Conservation (phyloP, 192 early-diverging fungal species). For the Entomortierella chlamydospora region DNA sequence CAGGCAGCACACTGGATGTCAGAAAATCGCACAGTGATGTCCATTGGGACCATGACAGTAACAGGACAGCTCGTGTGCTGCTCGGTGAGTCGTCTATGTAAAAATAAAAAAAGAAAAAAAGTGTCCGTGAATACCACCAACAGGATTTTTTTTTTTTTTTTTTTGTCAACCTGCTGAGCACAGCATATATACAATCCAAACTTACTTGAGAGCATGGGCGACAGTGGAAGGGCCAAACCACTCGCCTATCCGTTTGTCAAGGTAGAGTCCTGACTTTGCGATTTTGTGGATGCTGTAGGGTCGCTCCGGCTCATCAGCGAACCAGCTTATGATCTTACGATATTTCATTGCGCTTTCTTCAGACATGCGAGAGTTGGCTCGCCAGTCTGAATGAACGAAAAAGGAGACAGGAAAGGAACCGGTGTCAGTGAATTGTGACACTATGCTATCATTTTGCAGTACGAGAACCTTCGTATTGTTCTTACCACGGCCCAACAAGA, state of each 20-base stretch:
- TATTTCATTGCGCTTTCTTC: conserved; percentile 27
- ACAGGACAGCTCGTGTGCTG: conserved; percentile 49
- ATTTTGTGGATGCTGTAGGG: conserved; percentile 60
- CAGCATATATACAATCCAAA: background rate
- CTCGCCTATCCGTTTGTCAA: conserved; percentile 58
- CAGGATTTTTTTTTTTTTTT: too few species aligned
- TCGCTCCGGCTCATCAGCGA: conserved; percentile 55
- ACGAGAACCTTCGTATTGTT: too few species aligned
- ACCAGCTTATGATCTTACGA: conserved; percentile 48
- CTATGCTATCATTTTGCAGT: too few species aligned
- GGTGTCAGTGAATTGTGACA: background rate
- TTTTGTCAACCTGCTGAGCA: too few species aligned
- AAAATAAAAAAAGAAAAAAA: background rate
- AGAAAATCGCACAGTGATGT: conserved; percentile 26
- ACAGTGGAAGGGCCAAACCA: conserved; percentile 60
- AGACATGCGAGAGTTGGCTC: conserved; percentile 3
- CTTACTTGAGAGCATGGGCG: conserved; percentile 56
- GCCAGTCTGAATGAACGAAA: conserved; percentile 42
- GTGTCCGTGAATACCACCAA: too few species aligned
- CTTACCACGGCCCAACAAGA: conserved; percentile 56
- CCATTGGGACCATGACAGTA: conserved; percentile 34
- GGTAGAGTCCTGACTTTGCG: conserved; percentile 35
- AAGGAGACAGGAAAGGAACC: background rate
- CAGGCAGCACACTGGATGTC: conserved; percentile 22
- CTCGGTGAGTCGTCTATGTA: conserved; percentile 38